Percentiles rank a stretch among this genome's conserved stretches.
Conservation (phyloP, 768 basidiomycete genomes). For the Terana coerulea region DNA sequence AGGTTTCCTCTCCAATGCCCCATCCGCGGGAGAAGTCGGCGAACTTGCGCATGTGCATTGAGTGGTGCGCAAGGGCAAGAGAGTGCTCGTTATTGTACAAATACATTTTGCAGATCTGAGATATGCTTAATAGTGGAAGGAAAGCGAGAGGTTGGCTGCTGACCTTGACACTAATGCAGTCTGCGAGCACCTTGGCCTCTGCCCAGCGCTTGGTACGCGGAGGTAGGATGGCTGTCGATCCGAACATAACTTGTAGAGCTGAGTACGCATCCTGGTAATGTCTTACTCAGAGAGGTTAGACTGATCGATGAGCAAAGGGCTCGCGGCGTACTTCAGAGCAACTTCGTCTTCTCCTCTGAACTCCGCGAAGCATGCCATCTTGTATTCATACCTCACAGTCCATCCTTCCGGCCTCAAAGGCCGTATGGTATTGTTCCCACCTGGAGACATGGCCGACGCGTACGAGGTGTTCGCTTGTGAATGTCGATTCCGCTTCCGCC, state of each 20-base stretch:
- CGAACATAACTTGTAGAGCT: constrained; percentile 82
- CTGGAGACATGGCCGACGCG: constrained; percentile 43
- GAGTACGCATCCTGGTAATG: constrained; percentile 95
- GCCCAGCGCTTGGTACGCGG: constrained; percentile 98
- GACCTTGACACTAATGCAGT: constrained; percentile 90
- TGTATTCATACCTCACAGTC: constrained; percentile 97
- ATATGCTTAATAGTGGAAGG: neutral
- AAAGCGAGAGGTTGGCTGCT: no score
- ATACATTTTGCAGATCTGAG: constrained; percentile 83
- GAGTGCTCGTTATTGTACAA: constrained; percentile 87
- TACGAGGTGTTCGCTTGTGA: constrained; percentile 55
- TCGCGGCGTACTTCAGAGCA: constrained; percentile 86
- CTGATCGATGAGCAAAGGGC: constrained; percentile 18
- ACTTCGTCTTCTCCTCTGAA: constrained; percentile 91
- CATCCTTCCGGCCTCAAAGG: constrained; percentile 84
- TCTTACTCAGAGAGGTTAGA: constrained; percentile 38
- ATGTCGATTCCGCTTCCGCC: constrained; percentile 84
- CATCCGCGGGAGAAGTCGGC: constrained; percentile 84
- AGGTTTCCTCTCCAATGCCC: constrained; percentile 96
- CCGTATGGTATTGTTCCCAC: constrained; percentile 44
- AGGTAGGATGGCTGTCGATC: constrained; percentile 78
- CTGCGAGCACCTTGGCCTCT: constrained; percentile 94
- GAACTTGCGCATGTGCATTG: constrained; percentile 80
- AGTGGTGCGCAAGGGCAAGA: constrained; percentile 78
- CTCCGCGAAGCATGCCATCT: constrained; percentile 95